These are phyloP conservation scores for Orbilia brochopaga DNA, from an alignment of 2,329 filamentous ascomycete genomes.

Conservation along the genomic window DNA sequence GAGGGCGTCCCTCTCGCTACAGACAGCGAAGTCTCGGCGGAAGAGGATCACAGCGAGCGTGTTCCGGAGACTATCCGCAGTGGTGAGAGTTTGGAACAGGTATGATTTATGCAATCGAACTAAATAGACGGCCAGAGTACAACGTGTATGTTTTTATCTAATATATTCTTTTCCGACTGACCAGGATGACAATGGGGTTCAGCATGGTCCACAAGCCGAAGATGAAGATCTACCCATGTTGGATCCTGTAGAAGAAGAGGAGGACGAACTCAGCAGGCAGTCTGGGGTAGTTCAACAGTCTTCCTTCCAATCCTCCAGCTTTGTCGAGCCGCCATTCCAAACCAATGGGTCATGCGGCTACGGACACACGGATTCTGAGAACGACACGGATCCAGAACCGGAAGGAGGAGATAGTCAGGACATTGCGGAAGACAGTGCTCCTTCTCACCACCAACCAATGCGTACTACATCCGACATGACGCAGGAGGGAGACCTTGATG, in stretches of 20 bases:
- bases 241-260: slow-evolving; percentile 15
- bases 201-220: slow-evolving; percentile 22
- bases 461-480: not conserved
- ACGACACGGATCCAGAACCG: slow-evolving; percentile 16
- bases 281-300: slow-evolving; percentile 7
- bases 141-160: slow-evolving; percentile 23
- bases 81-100: slow-evolving; percentile 22
- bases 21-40: not conserved
- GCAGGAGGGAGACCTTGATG: slow-evolving; percentile 8
- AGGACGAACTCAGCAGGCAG: slow-evolving; percentile 9
- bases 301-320: slow-evolving; percentile 34
- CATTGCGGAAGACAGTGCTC: not conserved
- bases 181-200: slow-evolving; percentile 29
- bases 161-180: slow-evolving; percentile 14
- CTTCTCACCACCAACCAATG: not conserved
- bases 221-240: slow-evolving; percentile 22
- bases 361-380: slow-evolving; percentile 25
- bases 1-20: slow-evolving; percentile 11
- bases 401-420: slow-evolving; percentile 8
- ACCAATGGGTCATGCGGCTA: slow-evolving; percentile 41
- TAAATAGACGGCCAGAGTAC: slow-evolving; percentile 16
- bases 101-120: slow-evolving; percentile 32
- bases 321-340: slow-evolving; percentile 40
- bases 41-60: slow-evolving; percentile 20
- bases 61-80: slow-evolving; percentile 39